These are phyloP conservation scores for Emericellopsis cladophorae DNA, from an alignment of 2,329 filamentous ascomycete species.

Conservation along the genomic window DNA sequence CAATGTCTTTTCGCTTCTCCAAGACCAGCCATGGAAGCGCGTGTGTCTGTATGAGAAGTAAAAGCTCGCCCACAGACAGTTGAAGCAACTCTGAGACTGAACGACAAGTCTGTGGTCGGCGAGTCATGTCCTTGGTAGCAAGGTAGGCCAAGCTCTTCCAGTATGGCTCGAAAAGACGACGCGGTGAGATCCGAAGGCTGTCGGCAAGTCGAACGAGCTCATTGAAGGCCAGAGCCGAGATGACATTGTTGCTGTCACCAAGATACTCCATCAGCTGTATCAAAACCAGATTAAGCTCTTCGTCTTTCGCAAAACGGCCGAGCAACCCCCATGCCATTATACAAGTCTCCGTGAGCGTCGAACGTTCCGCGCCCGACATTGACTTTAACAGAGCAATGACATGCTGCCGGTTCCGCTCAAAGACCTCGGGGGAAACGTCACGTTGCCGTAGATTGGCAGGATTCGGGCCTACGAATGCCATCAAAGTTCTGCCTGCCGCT, in stretches of 20 bases:
- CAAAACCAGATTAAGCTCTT: constrained; percentile 78
- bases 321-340: constrained; percentile 80
- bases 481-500: constrained; percentile 57
- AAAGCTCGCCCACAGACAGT: constrained; percentile 60
- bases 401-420: constrained; percentile 43
- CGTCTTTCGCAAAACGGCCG: constrained; percentile 62
- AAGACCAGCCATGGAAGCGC: constrained; percentile 81
- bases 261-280: constrained; percentile 77
- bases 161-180: constrained; percentile 69
- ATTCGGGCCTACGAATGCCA: constrained; percentile 42
- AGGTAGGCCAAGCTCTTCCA: constrained; percentile 78
- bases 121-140: constrained; percentile 69
- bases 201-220: constrained; percentile 68
- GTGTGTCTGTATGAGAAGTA: constrained; percentile 64
- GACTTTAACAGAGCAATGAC: constrained; percentile 59
- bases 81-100: constrained; percentile 71
- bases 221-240: constrained; percentile 71
- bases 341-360: constrained; percentile 67
- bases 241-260: constrained; percentile 66
- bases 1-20: constrained; percentile 61
- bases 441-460: constrained; percentile 5
- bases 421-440: constrained; percentile 6
- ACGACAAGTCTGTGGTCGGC: constrained; percentile 70
- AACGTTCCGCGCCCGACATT: constrained; percentile 55
- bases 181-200: constrained; percentile 45